Percentiles rank a stretch among this genome's conserved stretches.
These are phyloP conservation scores for Eucalyptus tenuipes DNA, from an alignment of 345 rosid genomes.

Conservation along the genomic window DNA sequence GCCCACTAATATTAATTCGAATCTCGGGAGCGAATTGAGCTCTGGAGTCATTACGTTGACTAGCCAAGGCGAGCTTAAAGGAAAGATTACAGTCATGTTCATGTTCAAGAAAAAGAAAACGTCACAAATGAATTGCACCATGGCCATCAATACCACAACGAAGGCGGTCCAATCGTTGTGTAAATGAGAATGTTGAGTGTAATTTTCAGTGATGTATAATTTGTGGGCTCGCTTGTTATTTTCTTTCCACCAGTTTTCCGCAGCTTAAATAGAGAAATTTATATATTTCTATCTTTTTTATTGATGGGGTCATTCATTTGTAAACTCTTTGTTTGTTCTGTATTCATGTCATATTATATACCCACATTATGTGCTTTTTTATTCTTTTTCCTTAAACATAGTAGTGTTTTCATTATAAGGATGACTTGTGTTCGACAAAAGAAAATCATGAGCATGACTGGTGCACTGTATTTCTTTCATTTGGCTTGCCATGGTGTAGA, in stretches of 20 bases:
- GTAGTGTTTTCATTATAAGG: background rate
- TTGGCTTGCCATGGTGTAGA: background rate
- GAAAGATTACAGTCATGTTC: background rate
- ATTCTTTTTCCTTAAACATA: background rate
- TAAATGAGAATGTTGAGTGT: background rate
- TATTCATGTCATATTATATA: background rate
- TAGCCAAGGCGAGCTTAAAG: background rate
- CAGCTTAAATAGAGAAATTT: background rate
- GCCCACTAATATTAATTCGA: background rate
- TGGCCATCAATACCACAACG: background rate
- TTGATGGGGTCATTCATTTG: background rate
- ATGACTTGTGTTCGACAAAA: background rate
- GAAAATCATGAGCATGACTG: background rate
- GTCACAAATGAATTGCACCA: conserved; percentile 1
- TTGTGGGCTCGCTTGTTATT: background rate
- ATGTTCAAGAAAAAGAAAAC: background rate
- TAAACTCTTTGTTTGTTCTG: background rate
- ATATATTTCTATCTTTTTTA: background rate
- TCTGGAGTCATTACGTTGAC: background rate
- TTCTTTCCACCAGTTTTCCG: background rate
- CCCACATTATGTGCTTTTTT: background rate
- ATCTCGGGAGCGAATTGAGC: background rate
- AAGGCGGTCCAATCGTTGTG: background rate
- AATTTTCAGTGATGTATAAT: background rate
- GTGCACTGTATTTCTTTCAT: background rate